phyloP scores from a whole-genome alignment of 257 asterid genomes.

The Solanum etuberosum region DNA sequence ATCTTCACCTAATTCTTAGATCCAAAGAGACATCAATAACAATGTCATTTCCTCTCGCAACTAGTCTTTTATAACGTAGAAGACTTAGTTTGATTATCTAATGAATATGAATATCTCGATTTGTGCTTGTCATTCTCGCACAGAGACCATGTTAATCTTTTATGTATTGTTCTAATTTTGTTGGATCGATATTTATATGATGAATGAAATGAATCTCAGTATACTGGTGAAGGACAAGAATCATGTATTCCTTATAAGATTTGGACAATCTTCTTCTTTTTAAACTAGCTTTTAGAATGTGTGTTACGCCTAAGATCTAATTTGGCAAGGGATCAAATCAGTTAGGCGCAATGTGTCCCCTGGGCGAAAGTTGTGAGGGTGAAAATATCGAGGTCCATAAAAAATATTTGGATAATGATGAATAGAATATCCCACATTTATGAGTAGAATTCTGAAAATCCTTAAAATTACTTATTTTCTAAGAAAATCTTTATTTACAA shows the following conservation, averaged over 20 bases:
- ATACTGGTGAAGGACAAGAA: not conserved
- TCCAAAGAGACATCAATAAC: not conserved
- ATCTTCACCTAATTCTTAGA: not conserved
- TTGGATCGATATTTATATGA: no score
- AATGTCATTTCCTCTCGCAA: not conserved
- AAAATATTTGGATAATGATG: not conserved
- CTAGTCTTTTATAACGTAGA: not conserved
- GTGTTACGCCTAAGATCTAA: no score
- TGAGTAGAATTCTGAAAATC: no score
- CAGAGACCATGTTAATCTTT: no score
- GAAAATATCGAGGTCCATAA: not conserved
- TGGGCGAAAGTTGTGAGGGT: not conserved
- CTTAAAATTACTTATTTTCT: no score
- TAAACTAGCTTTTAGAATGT: no score
- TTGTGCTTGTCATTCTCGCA: not conserved
- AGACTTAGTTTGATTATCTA: not conserved
- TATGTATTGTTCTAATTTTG: no score
- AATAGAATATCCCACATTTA: no score
- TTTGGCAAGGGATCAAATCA: no score
- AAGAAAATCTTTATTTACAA: rapidly evolving
- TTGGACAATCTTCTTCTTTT: not conserved
- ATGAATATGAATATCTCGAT: not conserved
- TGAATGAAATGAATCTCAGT: no score
- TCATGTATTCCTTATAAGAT: no score
- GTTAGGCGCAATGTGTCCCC: not conserved